phyloP scores from a whole-genome alignment of 2,329 filamentous ascomycete species.

The Alternaria arborescens region DNA sequence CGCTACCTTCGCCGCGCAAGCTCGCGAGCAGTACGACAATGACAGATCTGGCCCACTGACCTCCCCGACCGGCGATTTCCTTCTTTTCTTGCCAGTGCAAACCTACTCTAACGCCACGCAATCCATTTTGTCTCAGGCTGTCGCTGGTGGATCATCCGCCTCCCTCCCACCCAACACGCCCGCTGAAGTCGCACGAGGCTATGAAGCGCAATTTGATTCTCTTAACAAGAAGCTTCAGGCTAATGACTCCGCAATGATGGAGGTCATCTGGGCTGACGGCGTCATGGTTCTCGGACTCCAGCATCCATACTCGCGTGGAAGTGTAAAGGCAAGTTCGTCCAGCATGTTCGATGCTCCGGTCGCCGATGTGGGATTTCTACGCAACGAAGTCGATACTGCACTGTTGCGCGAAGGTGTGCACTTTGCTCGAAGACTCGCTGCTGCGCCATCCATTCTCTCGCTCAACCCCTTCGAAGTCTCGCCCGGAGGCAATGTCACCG shows the following conservation, averaged over 20 bases:
- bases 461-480: constrained; percentile 31
- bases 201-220: constrained; percentile 23
- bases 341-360: constrained; percentile 35
- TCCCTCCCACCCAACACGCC: constrained; percentile 27
- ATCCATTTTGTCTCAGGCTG: constrained; percentile 25
- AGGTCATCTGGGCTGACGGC: constrained; percentile 35
- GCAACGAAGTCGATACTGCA: constrained; percentile 33
- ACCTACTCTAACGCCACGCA: constrained; percentile 28
- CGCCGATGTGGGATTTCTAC: constrained; percentile 34
- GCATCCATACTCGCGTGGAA: constrained; percentile 39
- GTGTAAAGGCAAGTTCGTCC: constrained; percentile 28
- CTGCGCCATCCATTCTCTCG: constrained; percentile 20
- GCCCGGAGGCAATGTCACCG: constrained; percentile 32
- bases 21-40: constrained; percentile 24
- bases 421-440: constrained; percentile 27
- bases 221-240: constrained; percentile 29
- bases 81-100: constrained; percentile 32
- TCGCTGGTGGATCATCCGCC: constrained; percentile 20
- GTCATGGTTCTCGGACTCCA: constrained; percentile 26
- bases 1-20: constrained; percentile 32
- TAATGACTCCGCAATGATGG: constrained; percentile 27
- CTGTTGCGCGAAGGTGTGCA: constrained; percentile 34
- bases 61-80: constrained; percentile 31
- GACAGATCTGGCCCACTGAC: constrained; percentile 23
- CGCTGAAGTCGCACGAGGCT: constrained; percentile 29